Percentiles rank a stretch among this genome's conserved stretches.
Evolutionary conservation across 1,284 basidiomycete genomes (phyloP).

Genomic region (Somion occarium): DNA sequence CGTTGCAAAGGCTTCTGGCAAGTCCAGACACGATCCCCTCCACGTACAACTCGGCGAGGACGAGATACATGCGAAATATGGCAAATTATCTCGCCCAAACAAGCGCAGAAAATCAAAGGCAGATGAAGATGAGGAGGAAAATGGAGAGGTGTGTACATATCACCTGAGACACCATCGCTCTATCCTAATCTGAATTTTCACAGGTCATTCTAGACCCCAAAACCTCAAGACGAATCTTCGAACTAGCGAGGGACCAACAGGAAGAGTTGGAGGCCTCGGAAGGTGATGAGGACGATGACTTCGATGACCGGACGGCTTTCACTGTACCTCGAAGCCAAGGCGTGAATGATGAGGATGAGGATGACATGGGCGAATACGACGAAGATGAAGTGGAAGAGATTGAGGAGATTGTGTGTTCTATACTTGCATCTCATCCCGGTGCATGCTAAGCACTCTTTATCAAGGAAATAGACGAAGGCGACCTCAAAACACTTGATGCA

Average conservation of each 20-base stretch:
- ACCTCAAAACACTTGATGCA: slow-evolving; percentile 80
- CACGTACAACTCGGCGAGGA: slow-evolving; percentile 78
- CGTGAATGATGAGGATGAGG: slow-evolving; percentile 31
- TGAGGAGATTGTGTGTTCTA: slow-evolving; percentile 53
- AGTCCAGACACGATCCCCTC: slow-evolving; percentile 80
- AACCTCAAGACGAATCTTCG: slow-evolving; percentile 86
- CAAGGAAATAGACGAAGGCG: slow-evolving; percentile 87
- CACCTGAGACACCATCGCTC: slow-evolving; percentile 1
- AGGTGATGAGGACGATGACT: slow-evolving; percentile 45
- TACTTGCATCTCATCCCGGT: neutral
- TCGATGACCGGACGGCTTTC: slow-evolving; percentile 30
- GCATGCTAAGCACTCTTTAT: slow-evolving; percentile 7
- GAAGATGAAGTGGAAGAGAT: slow-evolving; percentile 43
- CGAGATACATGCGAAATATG: slow-evolving; percentile 70
- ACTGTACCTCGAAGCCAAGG: slow-evolving; percentile 28
- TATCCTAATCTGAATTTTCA: neutral
- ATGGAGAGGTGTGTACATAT: slow-evolving; percentile 45
- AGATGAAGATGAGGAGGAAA: slow-evolving; percentile 39
- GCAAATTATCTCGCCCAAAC: slow-evolving; percentile 68
- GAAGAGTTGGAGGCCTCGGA: slow-evolving; percentile 72
- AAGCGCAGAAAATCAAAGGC: slow-evolving; percentile 62
- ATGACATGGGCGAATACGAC: slow-evolving; percentile 45
- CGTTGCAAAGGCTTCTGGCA: slow-evolving; percentile 43
- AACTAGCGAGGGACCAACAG: slow-evolving; percentile 91
- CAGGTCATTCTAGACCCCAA: slow-evolving; percentile 81